Base-by-base conservation (phyloP, 2,329 filamentous ascomycete genomes). In the Talaromyces piceae region DNA sequence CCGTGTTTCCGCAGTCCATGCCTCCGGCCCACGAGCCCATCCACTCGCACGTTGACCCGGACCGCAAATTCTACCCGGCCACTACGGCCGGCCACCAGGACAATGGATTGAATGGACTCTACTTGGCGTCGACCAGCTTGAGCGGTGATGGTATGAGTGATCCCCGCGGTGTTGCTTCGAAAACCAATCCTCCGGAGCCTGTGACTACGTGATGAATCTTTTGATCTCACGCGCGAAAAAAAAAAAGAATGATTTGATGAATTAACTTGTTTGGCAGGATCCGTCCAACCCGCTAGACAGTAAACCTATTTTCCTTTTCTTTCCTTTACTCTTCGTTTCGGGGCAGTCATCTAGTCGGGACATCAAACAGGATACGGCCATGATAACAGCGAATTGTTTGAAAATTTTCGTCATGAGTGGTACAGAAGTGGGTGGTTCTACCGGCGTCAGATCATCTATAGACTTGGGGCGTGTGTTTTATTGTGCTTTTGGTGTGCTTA, bases 21-120 rank as follows among this genome's bases (percentile, higher is more conserved):
- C 77, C 79, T 70, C 78, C 83, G 74, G 82, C 77, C 70, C 83
- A 83, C 77, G 85, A 81, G 75, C 77, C 74, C 75, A 80, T 79
- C 76, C 86, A 84, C 77, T 75, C 74, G 72, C 84, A 83, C 72
- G 80, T 77, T 54, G 70, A 73, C 77, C 67, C 73, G 66, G 74
- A 77, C 71, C 77, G 72, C 54, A 69, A 72, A 55, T 78, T 67
- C 74, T 78, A 73, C 71, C 76, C 67, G 68, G 73, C 64, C 73
- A 67, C 68, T 47, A 70, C 66, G 54, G 61, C 60, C 30, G 65
- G 63, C 48, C 62, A 65, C 54, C 71, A 72, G 54, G 71, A 73
- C 56, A 61, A 62, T 59, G 71, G 69, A 54, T 66, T 73, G 63
- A 75, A 74, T 60, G 72, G 72, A 52, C 64, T 75, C 54, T 75